Base-by-base conservation (phyloP, 768 basidiomycete species). In the Mycena capillaripes region DNA sequence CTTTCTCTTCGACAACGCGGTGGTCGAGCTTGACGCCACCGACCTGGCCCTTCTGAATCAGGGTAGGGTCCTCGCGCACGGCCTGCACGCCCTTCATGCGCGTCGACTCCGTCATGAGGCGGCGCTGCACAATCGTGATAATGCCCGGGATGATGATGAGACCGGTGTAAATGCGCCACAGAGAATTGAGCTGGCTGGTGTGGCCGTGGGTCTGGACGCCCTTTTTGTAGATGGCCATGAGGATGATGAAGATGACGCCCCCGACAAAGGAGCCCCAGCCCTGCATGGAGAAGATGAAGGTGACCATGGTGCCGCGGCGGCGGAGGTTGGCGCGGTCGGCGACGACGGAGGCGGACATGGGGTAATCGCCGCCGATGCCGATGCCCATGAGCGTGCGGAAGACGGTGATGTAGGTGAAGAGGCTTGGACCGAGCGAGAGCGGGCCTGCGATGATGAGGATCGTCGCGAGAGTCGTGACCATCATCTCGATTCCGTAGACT, bases 291-390 rank as follows among this genome's bases (percentile, higher is more conserved):
- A 71, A 71, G 58, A 71, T 71, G 50, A 71, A 71, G 23, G 70
- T 71, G 70, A 71, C 70, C 70, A 71, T 71, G 42, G 70, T 71
- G 27, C 70, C 70, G 42, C 70, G 70, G n/a, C 70, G 70, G 17
- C 70, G 70, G 30, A 71, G 63, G 70, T 71, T 71, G 58, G 70
- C 70, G 48, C 70, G 70, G 70, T 71, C 70, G 3, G 70, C 70
- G 23, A 71, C 70, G 40, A 71, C 70, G 50, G 70, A 71, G 30
- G 70, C 70, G n/a, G 70, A 71, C 70, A 71, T 71, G 36, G 70
- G 70, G 63, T 71, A 71, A 58, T 71, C 70, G 17, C 70, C 70
- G 8, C 70, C 70, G 48, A 66, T 71, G 17, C 70, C 70, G 23
- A 71, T 56, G 25, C 70, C 70, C 64, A 71, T 53, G 42, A 71